Evolutionary conservation across 2,329 filamentous ascomycete genomes (phyloP).

Genomic region (Aspergillus neoniger): DNA sequence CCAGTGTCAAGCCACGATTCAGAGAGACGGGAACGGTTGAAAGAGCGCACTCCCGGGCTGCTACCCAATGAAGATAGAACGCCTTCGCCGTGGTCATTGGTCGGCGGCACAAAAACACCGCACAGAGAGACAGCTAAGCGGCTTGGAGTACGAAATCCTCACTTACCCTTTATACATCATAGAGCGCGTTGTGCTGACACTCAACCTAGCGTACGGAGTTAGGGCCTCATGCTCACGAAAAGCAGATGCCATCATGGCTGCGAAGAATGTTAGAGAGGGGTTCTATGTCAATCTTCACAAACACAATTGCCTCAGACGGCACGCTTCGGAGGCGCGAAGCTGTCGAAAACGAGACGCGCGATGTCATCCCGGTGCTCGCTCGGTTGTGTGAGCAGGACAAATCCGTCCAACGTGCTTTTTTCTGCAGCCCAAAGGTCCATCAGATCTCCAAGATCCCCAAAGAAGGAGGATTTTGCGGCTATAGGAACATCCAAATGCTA

Average conservation of each 20-base stretch:
- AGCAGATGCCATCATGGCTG: constrained; percentile 72
- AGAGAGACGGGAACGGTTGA: not conserved
- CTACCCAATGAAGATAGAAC: not conserved
- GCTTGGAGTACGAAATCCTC: constrained; percentile 30
- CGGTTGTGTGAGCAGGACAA: constrained; percentile 66
- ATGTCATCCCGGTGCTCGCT: constrained; percentile 63
- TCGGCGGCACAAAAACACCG: not conserved
- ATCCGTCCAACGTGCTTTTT: constrained; percentile 69
- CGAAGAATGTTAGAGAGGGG: constrained; percentile 62
- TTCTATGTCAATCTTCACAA: constrained; percentile 57
- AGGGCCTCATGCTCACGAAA: constrained; percentile 71
- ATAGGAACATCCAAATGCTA: constrained; percentile 92
- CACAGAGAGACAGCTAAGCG: constrained; percentile 25
- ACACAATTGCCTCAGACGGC: constrained; percentile 50
- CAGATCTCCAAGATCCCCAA: constrained; percentile 80
- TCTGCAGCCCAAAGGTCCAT: constrained; percentile 73
- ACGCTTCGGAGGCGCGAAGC: constrained; percentile 44
- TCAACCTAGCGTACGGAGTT: constrained; percentile 58
- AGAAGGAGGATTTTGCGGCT: constrained; percentile 92
- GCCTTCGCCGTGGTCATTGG: not conserved
- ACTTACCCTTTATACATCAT: not conserved
- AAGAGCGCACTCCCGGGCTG: not conserved
- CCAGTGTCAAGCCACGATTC: too few relatives aligned
- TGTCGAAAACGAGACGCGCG: constrained; percentile 52
- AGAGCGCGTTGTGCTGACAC: constrained; percentile 21